Base-by-base conservation (phyloP, 495 filamentous ascomycete species). In the Umbilicaria muhlenbergii region DNA sequence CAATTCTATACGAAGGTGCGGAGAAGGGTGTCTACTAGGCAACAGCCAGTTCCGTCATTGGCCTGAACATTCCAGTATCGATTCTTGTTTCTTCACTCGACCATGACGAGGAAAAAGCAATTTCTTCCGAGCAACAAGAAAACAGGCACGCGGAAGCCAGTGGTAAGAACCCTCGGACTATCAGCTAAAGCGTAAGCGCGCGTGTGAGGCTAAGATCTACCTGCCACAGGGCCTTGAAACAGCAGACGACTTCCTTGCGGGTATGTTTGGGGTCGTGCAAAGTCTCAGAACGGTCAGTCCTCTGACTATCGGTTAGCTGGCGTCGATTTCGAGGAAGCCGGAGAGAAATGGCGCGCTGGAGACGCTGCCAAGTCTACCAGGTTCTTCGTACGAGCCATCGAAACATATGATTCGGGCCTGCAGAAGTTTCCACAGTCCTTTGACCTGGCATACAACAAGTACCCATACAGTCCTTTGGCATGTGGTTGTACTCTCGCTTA, bases 391-490 rank as follows among this genome's bases (percentile, higher is more conserved):
- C 65, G 74, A 45, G 80, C 79, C n/a, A 71, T 82, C 41, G 65
- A 73, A 28, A 68, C 63, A 38, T 84, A 83, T 48, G 70, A 75
- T 43, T 66, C 68, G n/a, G 79, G 74, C 8, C 51, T 83, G 14
- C 59, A 63, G 36, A 69, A 62, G 45, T 71, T 71, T 53, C 76
- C 76, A 0, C 42, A 47, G 12, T 69, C 67, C 4, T 81, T 82
- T 62, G 80, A 84, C 60, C 54, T 83, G 36, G 77, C 78, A n/a
- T 83, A 83, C 52, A 83, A 84, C 56, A 81, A 77, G 76, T 80
- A 60, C 47, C 69, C 34, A 15, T 11, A 39, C 41, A 1, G 4
- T 24, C 33, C 11, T 32, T 36, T n/a, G 16, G 32, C 34, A 38
- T 14, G 13, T 48, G 19, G 15, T 41, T 42, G 31, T 5, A 36